Conservation (phyloP, 2,329 filamentous ascomycete species). For the Zalaria obscura region DNA sequence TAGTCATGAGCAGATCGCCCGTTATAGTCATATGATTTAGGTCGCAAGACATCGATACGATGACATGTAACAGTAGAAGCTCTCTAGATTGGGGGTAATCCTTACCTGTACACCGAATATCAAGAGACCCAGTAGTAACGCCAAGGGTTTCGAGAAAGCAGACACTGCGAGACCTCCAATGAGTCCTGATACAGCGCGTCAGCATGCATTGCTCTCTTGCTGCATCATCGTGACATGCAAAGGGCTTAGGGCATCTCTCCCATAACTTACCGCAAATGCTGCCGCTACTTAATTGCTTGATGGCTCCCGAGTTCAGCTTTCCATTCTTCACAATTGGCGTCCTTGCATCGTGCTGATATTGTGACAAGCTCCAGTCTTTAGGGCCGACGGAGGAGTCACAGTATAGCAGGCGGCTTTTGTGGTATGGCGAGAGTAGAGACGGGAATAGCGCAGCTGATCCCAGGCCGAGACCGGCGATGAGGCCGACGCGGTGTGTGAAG, state of each 20-base stretch:
- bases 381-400: constrained; percentile 20
- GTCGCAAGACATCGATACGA: too few species aligned
- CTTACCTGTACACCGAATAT: constrained; percentile 50
- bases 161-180: constrained; percentile 50
- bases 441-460: constrained; percentile 10
- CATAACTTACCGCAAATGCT: constrained; percentile 27
- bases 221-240: neutral
- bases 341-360: constrained; percentile 24
- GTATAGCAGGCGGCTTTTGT: constrained; percentile 17
- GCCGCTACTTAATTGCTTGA: constrained; percentile 31
- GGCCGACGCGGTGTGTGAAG: constrained; percentile 15
- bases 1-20: too few species aligned
- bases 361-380: constrained; percentile 24
- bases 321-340: constrained; percentile 24
- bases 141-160: constrained; percentile 56
- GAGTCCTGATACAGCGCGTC: constrained; percentile 34
- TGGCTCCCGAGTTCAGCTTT: constrained; percentile 23
- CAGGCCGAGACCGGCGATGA: constrained; percentile 6
- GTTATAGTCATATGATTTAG: too few species aligned
- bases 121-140: constrained; percentile 50
- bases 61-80: too few species aligned
- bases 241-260: too few species aligned
- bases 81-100: too few species aligned
- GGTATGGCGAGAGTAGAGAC: constrained; percentile 15
- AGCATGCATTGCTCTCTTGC: neutral